Evolutionary conservation across 768 basidiomycete species (phyloP).

Genomic region (Collybiopsis confluens): DNA sequence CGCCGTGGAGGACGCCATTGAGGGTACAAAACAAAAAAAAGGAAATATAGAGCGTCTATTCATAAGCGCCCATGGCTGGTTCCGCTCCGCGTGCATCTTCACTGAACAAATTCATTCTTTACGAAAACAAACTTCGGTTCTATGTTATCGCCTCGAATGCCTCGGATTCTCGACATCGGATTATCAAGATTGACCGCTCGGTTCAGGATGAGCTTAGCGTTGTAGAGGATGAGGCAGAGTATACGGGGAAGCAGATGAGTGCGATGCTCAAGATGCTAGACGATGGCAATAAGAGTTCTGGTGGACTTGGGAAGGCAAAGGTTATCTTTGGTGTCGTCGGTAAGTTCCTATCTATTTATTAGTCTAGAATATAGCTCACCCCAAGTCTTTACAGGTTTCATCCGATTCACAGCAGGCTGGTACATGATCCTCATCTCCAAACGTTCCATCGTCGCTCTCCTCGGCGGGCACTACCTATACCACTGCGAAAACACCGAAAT

Average conservation of each 20-base stretch:
- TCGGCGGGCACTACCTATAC: slow-evolving; percentile 95
- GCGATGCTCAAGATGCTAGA: slow-evolving; percentile 92
- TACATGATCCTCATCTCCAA: slow-evolving; percentile 91
- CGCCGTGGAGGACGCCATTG: slow-evolving; percentile 2
- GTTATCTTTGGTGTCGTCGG: slow-evolving; percentile 84
- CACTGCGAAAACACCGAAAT: slow-evolving; percentile 93
- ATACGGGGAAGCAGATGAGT: slow-evolving; percentile 86
- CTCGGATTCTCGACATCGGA: slow-evolving; percentile 81
- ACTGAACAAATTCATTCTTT: slow-evolving; percentile 86
- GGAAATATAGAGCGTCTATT: too few species aligned
- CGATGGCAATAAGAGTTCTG: slow-evolving; percentile 86
- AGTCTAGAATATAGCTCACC: too few species aligned
- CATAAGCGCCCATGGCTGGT: too few species aligned
- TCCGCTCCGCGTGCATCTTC: slow-evolving; percentile 21
- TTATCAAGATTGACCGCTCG: slow-evolving; percentile 91
- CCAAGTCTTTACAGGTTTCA: too few species aligned
- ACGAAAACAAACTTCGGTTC: slow-evolving; percentile 89
- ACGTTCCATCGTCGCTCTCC: slow-evolving; percentile 85
- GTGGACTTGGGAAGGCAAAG: slow-evolving; percentile 77
- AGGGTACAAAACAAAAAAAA: too few species aligned
- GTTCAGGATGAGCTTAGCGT: slow-evolving; percentile 69
- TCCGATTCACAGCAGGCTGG: slow-evolving; percentile 93
- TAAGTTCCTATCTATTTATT: too few species aligned
- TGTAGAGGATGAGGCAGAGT: slow-evolving; percentile 84
- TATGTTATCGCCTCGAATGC: slow-evolving; percentile 91